Percentiles rank a stretch among this genome's conserved stretches.
Evolutionary conservation across 2,329 filamentous ascomycete species (phyloP).

Genomic region (Elsinoe arachidis): DNA sequence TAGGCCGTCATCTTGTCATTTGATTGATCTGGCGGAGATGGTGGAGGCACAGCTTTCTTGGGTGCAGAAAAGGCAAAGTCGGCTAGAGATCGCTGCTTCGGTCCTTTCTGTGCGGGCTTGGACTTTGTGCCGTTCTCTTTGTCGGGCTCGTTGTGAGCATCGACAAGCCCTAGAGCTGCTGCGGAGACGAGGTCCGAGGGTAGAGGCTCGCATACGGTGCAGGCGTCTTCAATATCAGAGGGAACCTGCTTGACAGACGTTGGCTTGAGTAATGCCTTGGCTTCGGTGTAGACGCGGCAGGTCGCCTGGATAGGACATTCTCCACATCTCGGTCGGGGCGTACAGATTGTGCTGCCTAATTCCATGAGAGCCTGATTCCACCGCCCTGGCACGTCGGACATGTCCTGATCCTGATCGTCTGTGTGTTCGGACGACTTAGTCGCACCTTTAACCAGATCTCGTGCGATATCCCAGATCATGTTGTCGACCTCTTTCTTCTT

Average conservation of each 20-base stretch:
- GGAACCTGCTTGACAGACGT: neutral
- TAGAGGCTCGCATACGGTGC: neutral
- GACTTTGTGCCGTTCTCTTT: neutral
- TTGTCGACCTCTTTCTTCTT: constrained; percentile 7
- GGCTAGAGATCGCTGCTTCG: neutral
- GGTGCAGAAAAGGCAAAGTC: neutral
- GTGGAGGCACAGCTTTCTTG: neutral
- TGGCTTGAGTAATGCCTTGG: neutral
- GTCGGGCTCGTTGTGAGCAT: neutral
- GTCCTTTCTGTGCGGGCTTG: neutral
- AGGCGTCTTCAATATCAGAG: constrained; percentile 1
- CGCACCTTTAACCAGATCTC: neutral
- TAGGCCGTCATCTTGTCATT: neutral
- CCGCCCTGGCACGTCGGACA: constrained; percentile 1
- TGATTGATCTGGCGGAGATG: neutral
- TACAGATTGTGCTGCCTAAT: constrained; percentile 5
- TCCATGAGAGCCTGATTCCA: constrained; percentile 10
- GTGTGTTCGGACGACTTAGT: neutral
- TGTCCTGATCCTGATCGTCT: neutral
- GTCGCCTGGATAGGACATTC: constrained; percentile 1
- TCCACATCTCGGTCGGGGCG: neutral
- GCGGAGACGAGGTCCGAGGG: neutral
- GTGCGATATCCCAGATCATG: neutral
- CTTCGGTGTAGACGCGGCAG: neutral
- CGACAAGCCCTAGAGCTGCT: neutral